A percentile compares a stretch with the other conserved stretches of the same genome.
Evolutionary conservation across 2,329 filamentous ascomycete species (phyloP).

Genomic region (Exophiala bonariae): DNA sequence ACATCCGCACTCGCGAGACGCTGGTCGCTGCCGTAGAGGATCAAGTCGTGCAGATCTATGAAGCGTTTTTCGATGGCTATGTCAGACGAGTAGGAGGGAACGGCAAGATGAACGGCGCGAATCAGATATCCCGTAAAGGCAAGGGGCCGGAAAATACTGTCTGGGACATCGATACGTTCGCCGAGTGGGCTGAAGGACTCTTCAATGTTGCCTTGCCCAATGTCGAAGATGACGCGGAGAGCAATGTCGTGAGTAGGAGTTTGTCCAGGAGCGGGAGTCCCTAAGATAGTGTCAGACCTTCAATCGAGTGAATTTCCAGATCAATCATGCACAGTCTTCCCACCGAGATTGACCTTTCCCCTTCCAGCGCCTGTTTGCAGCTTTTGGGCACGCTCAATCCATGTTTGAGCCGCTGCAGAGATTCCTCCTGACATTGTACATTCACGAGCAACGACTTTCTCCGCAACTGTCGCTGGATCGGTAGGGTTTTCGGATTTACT

Average conservation of each 20-base stretch:
- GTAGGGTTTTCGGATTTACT: neutral
- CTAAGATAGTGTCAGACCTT: conserved; percentile 2
- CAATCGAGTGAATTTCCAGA: neutral
- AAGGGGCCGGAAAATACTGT: conserved; percentile 62
- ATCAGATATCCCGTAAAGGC: conserved; percentile 49
- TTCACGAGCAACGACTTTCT: conserved; percentile 61
- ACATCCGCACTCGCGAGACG: conserved; percentile 64
- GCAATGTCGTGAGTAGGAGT: conserved; percentile 27
- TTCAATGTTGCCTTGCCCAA: conserved; percentile 48
- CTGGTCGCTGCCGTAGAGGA: conserved; percentile 67
- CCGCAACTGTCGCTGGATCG: conserved; percentile 50
- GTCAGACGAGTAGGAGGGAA: conserved; percentile 26
- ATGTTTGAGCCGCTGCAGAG: conserved; percentile 45
- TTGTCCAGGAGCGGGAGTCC: conserved; percentile 23
- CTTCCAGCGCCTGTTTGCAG: conserved; percentile 48
- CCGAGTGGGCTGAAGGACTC: conserved; percentile 60
- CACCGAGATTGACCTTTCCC: conserved; percentile 32
- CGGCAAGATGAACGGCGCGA: conserved; percentile 32
- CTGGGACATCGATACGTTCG: conserved; percentile 66
- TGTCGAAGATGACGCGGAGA: conserved; percentile 31
- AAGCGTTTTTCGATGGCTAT: conserved; percentile 62
- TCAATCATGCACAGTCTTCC: conserved; percentile 1
- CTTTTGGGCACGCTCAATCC: conserved; percentile 53
- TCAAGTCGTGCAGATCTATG: conserved; percentile 62
- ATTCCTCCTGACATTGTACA: conserved; percentile 46